These are phyloP conservation scores for Emmonsia crescens DNA, from an alignment of 2,329 filamentous ascomycete species.

Conservation along the genomic window DNA sequence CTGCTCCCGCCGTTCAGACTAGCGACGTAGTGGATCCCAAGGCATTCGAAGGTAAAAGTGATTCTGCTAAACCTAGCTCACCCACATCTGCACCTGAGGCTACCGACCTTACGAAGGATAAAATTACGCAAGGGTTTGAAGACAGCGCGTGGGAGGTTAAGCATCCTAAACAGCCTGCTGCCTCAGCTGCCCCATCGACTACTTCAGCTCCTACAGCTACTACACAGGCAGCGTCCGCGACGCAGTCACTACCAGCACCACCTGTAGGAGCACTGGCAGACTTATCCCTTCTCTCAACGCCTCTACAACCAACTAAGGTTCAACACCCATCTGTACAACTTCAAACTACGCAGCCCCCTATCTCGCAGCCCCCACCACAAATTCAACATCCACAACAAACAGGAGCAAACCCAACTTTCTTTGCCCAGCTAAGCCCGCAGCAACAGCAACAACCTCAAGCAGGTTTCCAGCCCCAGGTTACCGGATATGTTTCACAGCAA, in stretches of 20 bases:
- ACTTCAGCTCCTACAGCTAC: slow-evolving; percentile 26
- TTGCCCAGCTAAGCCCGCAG: slow-evolving; percentile 34
- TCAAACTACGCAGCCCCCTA: slow-evolving; percentile 31
- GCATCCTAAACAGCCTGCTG: slow-evolving; percentile 51
- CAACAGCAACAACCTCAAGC: slow-evolving; percentile 7
- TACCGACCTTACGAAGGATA: slow-evolving; percentile 40
- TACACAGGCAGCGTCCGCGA: slow-evolving; percentile 29
- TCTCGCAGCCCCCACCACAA: slow-evolving; percentile 34
- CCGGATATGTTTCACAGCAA: slow-evolving; percentile 27
- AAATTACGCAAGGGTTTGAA: slow-evolving; percentile 60
- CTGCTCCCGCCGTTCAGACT: slow-evolving; percentile 73
- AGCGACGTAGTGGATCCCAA: slow-evolving; percentile 81
- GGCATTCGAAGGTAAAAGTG: slow-evolving; percentile 59
- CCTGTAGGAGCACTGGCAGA: slow-evolving; percentile 62
- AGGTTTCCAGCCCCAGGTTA: slow-evolving; percentile 27
- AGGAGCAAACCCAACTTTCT: slow-evolving; percentile 40
- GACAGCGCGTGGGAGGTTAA: slow-evolving; percentile 98
- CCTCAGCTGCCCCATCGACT: slow-evolving; percentile 22
- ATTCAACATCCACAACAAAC: slow-evolving; percentile 33
- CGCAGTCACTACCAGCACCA: slow-evolving; percentile 34
- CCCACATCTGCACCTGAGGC: slow-evolving; percentile 36
- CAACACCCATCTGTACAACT: slow-evolving; percentile 42
- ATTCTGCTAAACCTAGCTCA: slow-evolving; percentile 31
- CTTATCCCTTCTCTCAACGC: slow-evolving; percentile 50
- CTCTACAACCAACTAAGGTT: slow-evolving; percentile 47